phyloP scores from a whole-genome alignment of 2,329 filamentous ascomycete genomes.

The Ophiostoma piceae region DNA sequence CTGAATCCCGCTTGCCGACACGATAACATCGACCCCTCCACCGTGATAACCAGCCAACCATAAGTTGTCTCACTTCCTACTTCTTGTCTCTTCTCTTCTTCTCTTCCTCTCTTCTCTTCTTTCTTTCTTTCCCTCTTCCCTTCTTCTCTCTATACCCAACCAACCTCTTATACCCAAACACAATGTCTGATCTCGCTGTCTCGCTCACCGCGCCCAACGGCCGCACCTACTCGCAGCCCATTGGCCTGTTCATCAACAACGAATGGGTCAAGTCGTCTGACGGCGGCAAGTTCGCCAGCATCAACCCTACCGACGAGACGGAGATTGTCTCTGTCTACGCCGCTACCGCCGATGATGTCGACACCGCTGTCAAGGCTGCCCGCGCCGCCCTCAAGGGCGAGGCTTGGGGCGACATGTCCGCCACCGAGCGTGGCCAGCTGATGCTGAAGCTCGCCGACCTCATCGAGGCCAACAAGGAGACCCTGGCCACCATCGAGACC shows the following conservation, averaged over 20 bases:
- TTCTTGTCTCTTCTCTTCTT: slow-evolving; percentile 11
- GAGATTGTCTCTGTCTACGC: slow-evolving; percentile 24
- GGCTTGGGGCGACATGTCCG: slow-evolving; percentile 24
- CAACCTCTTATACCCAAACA: slow-evolving; percentile 2
- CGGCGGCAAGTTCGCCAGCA: slow-evolving; percentile 58
- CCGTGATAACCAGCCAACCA: neutral
- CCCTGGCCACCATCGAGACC: slow-evolving; percentile 53
- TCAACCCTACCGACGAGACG: slow-evolving; percentile 54
- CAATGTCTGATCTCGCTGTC: slow-evolving; percentile 33
- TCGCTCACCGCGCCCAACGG: slow-evolving; percentile 73
- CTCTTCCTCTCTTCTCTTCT: neutral
- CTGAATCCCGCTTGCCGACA: neutral
- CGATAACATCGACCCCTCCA: slow-evolving; percentile 15
- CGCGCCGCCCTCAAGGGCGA: slow-evolving; percentile 23
- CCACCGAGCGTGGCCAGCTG: slow-evolving; percentile 35
- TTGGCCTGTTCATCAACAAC: slow-evolving; percentile 77
- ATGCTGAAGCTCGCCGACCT: slow-evolving; percentile 43
- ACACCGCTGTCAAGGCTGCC: slow-evolving; percentile 26
- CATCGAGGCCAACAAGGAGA: slow-evolving; percentile 36
- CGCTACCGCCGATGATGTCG: slow-evolving; percentile 23
- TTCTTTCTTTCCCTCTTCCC: neutral
- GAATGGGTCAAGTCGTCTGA: slow-evolving; percentile 66
- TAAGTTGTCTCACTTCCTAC: neutral
- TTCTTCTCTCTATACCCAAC: neutral
- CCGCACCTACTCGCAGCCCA: slow-evolving; percentile 62